Evolutionary conservation across 2,329 filamentous ascomycete species (phyloP).

Genomic region (Neurospora sp.): DNA sequence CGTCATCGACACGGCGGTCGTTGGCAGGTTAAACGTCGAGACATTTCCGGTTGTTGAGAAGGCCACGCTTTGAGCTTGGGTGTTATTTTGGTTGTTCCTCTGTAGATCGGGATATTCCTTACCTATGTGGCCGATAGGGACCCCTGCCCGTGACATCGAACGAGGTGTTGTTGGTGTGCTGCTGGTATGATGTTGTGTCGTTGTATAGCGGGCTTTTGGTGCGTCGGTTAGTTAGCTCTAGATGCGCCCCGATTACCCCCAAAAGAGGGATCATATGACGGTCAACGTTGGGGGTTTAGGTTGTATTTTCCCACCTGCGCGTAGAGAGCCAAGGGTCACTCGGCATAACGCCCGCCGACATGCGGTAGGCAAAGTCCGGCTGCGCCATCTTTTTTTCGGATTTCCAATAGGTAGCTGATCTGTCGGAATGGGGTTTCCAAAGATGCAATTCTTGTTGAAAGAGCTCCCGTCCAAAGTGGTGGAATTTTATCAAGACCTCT

Average conservation of each 20-base stretch:
- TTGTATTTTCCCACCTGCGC: slow-evolving; percentile 39
- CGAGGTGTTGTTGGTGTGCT: slow-evolving; percentile 12
- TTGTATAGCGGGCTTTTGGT: slow-evolving; percentile 24
- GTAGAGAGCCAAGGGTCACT: slow-evolving; percentile 40
- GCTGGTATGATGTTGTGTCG: slow-evolving; percentile 22
- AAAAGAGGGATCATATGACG: slow-evolving; percentile 2
- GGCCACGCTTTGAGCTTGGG: slow-evolving; percentile 29
- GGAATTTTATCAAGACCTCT: slow-evolving; percentile 1
- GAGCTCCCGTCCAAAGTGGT: not conserved
- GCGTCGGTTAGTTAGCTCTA: slow-evolving; percentile 14
- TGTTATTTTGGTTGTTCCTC: slow-evolving; percentile 19
- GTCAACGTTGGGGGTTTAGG: slow-evolving; percentile 7
- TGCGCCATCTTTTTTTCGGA: slow-evolving; percentile 32
- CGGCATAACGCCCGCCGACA: slow-evolving; percentile 31
- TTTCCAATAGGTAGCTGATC: not conserved
- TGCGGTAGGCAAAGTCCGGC: slow-evolving; percentile 38
- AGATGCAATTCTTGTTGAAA: not conserved
- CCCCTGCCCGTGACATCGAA: slow-evolving; percentile 23
- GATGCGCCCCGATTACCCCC: slow-evolving; percentile 8
- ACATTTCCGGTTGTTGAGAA: slow-evolving; percentile 27
- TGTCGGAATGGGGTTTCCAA: not conserved
- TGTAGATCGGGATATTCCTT: slow-evolving; percentile 17
- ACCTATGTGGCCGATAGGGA: slow-evolving; percentile 23
- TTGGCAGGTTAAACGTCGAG: slow-evolving; percentile 25
- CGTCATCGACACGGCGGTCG: slow-evolving; percentile 21